A percentile compares a stretch with the other conserved stretches of the same genome.
Evolutionary conservation across 2,329 filamentous ascomycete genomes (phyloP).

Genomic region (Penicillium sp.): DNA sequence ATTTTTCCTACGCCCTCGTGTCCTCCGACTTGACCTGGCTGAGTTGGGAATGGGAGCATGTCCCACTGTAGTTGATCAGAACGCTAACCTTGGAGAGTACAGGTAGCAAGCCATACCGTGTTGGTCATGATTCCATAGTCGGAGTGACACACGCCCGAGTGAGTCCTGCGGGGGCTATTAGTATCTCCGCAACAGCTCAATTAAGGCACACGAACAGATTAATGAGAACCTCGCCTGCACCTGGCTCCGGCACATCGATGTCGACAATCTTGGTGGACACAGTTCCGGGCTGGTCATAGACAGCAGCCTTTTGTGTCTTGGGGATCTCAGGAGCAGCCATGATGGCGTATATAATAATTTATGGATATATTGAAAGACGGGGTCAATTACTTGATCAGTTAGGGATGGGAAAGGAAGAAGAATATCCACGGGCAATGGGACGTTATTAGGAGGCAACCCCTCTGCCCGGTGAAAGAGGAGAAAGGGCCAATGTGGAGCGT

Average conservation of each 20-base stretch:
- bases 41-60: conserved; percentile 58
- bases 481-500: conserved; percentile 1
- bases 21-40: conserved; percentile 63
- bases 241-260: conserved; percentile 64
- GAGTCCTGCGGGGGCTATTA: conserved; percentile 44
- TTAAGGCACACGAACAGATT: conserved; percentile 51
- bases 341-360: not conserved
- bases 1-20: conserved; percentile 68
- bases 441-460: not conserved
- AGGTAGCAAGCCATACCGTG: conserved; percentile 13
- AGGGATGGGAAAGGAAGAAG: not conserved
- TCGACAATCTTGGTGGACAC: conserved; percentile 64
- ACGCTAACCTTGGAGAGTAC: conserved; percentile 11
- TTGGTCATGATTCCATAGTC: conserved; percentile 59
- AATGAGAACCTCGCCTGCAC: conserved; percentile 61
- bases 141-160: conserved; percentile 65
- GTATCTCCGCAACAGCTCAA: not conserved
- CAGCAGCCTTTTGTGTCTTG: conserved; percentile 60
- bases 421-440: not conserved
- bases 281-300: conserved; percentile 65
- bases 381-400: not conserved
- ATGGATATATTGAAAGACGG: not conserved
- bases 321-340: conserved; percentile 48
- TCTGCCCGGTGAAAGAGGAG: conserved; percentile 3
- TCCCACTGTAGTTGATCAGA: conserved; percentile 46